Base-by-base conservation (phyloP, 2,329 filamentous ascomycete genomes). In the Ciborinia camelliae region DNA sequence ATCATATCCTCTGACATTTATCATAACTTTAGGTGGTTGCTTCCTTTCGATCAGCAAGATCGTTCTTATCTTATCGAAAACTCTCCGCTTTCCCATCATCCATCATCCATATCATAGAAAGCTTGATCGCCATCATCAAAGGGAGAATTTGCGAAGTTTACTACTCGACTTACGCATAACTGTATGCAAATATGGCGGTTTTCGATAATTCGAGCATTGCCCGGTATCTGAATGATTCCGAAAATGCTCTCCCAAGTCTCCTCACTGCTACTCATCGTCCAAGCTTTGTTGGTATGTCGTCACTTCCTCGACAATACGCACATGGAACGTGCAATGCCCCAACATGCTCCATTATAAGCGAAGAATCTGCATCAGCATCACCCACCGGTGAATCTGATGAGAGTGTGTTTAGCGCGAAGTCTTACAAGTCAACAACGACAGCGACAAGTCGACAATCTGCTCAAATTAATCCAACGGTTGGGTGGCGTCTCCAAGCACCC, bases 51-150 rank as follows among this genome's bases (percentile, higher is more conserved):
- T 62, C 51, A 23, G 20, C 60, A 62, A 43, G 35, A 45, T 53
- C 52, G 4, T 63, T 35, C 51, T 63, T 54, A 55, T 55, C 61
- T 45, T 45, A 63, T 63, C 51, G 20, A 58, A 26, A 30, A 41
- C 51, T 23, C 32, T 37, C 51, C 51, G 14, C 60, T 20, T 35
- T 47, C 26, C 15, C 39, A 26, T 26, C 48, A 48, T 32, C 39
- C 37, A 26, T 41, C 48, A 35, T 35, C 37, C 26, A 51, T 14
- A 26, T 26, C 6, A 18, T n/a, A 30, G 26, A 37, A 37, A 37
- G 41, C 57, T 43, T 12, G 32, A 23, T 53, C 50, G 20, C 35
- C n/a, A 30, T 32, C 23, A 23, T 53, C 26, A 26, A 43, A 62
- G 59, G 23, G 18, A 23, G 23, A 23, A 45, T 12, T 43, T 18